Evolutionary conservation across 2,329 filamentous ascomycete genomes (phyloP).

Genomic region (Mariannaea sp.): DNA sequence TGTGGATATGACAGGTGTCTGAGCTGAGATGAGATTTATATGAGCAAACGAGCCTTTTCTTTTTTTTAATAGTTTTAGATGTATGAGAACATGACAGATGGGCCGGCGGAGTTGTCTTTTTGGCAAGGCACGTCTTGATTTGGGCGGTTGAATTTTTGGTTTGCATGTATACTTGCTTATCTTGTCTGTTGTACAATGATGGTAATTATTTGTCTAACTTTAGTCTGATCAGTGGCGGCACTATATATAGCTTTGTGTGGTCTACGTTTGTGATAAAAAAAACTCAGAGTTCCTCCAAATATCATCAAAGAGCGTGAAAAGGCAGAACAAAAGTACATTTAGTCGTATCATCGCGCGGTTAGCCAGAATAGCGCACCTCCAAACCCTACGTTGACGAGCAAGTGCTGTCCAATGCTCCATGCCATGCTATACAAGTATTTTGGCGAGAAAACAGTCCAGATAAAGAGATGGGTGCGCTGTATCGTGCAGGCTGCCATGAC

Average conservation of each 20-base stretch:
- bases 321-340: no score
- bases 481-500: slow-evolving; percentile 90
- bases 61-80: background rate
- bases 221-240: background rate
- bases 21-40: slow-evolving; percentile 22
- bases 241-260: background rate
- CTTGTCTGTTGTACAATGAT: slow-evolving; percentile 20
- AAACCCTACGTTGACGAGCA: slow-evolving; percentile 69
- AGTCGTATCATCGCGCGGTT: slow-evolving; percentile 39
- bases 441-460: slow-evolving; percentile 98
- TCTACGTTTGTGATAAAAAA: background rate
- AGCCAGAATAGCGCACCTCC: slow-evolving; percentile 64
- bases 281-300: slow-evolving; percentile 4
- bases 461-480: slow-evolving; percentile 87
- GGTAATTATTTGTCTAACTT: slow-evolving; percentile 6
- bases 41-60: slow-evolving; percentile 23
- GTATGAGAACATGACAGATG: slow-evolving; percentile 21
- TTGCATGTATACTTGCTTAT: slow-evolving; percentile 15
- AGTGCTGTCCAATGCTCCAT: slow-evolving; percentile 84
- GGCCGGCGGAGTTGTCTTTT: slow-evolving; percentile 11
- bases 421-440: slow-evolving; percentile 93
- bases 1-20: slow-evolving; percentile 40
- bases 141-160: slow-evolving; percentile 23
- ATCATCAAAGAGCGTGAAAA: background rate
- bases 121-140: slow-evolving; percentile 19